Conservation (phyloP, 495 filamentous ascomycete genomes). For the Pseudevernia furfuracea region DNA sequence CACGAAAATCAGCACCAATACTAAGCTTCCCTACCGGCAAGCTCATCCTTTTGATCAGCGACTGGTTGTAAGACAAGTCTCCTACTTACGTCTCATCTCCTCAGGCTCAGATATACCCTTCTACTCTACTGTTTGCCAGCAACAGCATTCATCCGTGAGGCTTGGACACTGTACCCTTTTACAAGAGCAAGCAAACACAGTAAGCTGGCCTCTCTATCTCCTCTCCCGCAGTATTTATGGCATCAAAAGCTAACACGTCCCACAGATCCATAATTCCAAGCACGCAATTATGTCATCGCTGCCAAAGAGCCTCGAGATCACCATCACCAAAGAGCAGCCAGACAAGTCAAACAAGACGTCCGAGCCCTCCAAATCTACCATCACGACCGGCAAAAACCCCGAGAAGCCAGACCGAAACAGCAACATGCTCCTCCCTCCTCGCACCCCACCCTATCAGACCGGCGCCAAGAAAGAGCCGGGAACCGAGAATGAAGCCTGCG, state of each 20-base stretch:
- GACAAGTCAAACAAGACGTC: background rate
- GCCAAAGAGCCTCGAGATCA: background rate
- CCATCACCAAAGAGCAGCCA: background rate
- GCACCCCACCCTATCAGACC: constrained; percentile 10
- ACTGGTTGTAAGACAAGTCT: background rate
- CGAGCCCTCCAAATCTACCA: background rate
- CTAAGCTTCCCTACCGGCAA: background rate
- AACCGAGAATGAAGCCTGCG: background rate
- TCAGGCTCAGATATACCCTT: background rate
- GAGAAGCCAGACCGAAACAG: constrained; percentile 7
- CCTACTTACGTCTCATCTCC: background rate
- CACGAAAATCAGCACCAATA: background rate
- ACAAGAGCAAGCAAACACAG: background rate
- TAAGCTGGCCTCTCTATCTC: background rate
- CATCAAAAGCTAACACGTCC: background rate
- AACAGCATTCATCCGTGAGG: background rate
- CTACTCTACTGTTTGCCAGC: background rate
- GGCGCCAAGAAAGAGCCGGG: constrained; percentile 5
- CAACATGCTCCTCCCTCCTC: constrained; percentile 10
- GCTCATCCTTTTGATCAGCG: background rate
- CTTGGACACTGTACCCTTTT: background rate
- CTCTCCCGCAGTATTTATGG: background rate
- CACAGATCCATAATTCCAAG: background rate
- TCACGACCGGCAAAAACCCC: background rate
- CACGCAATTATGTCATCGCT: background rate